phyloP scores from a whole-genome alignment of 768 basidiomycete species.

The Serendipita sp. region DNA sequence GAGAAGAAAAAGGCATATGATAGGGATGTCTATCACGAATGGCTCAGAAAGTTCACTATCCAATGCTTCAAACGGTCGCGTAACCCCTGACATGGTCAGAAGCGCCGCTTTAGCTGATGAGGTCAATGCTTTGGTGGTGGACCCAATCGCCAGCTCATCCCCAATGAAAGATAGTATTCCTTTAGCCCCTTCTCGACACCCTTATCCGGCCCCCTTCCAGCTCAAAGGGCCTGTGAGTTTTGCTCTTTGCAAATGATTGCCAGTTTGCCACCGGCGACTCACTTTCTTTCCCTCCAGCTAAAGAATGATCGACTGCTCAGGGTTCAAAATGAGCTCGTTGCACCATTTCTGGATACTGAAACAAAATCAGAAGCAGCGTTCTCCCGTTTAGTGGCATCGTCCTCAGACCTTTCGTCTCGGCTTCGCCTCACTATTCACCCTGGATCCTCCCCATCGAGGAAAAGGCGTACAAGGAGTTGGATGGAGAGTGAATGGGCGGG shows the following conservation, averaged over 20 bases:
- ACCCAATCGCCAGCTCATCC: neutral
- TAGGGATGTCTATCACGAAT: neutral
- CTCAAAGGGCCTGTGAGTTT: neutral
- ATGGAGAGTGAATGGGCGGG: neutral
- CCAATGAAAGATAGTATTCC: neutral
- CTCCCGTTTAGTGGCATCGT: neutral
- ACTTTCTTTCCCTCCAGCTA: neutral
- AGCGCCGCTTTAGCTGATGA: neutral
- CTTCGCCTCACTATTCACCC: neutral
- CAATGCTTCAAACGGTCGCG: neutral
- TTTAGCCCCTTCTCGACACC: neutral
- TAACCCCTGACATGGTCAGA: neutral
- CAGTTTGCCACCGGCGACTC: too few relatives aligned
- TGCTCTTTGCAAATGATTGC: neutral
- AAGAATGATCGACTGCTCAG: neutral
- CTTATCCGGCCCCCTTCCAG: neutral
- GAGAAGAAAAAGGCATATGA: neutral
- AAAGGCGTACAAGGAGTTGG: neutral
- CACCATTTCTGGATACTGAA: neutral
- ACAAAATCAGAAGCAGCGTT: constrained; percentile 4
- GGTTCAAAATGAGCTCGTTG: neutral
- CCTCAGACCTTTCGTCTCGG: neutral
- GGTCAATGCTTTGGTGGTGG: neutral
- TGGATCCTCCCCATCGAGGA: neutral
- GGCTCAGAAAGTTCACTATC: neutral